Percentiles rank a stretch among this genome's conserved stretches.
Conservation (phyloP, 2,329 filamentous ascomycete genomes). For the Hypoxylon sp. region DNA sequence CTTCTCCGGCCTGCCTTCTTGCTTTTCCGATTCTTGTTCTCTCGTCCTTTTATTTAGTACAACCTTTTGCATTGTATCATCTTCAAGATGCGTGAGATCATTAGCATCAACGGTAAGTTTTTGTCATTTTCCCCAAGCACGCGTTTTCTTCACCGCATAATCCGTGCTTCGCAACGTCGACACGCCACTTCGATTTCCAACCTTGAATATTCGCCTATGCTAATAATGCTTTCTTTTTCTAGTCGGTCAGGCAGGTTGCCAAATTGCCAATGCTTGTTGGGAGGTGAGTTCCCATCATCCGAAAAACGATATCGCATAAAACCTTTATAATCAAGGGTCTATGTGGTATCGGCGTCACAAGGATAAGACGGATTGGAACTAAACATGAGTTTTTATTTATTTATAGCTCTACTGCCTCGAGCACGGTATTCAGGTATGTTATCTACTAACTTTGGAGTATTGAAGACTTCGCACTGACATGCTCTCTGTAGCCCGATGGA, state of each 20-base stretch:
- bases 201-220: constrained; percentile 46
- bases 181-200: constrained; percentile 34
- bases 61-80: constrained; percentile 46
- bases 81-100: constrained; percentile 96
- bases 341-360: constrained; percentile 9
- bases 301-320: no score
- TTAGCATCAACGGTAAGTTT: constrained; percentile 94
- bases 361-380: constrained; percentile 9
- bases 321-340: no score
- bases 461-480: no score
- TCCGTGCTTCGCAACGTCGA: constrained; percentile 37
- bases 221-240: constrained; percentile 61
- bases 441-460: no score
- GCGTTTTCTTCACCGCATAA: constrained; percentile 58
- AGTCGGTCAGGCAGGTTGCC: constrained; percentile 99
- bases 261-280: constrained; percentile 99
- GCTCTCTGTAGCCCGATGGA: constrained; percentile 98
- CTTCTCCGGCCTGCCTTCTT: constrained; percentile 32
- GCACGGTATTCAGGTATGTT: constrained; percentile 95
- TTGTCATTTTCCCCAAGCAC: constrained; percentile 43
- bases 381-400: constrained; percentile 40
- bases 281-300: constrained; percentile 79
- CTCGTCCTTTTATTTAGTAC: constrained; percentile 44
- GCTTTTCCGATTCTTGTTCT: constrained; percentile 39
- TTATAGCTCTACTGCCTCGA: constrained; percentile 98